phyloP scores from a whole-genome alignment of 225 moss, liverwort and hornwort genomes.

The Marchantia polymorpha region DNA sequence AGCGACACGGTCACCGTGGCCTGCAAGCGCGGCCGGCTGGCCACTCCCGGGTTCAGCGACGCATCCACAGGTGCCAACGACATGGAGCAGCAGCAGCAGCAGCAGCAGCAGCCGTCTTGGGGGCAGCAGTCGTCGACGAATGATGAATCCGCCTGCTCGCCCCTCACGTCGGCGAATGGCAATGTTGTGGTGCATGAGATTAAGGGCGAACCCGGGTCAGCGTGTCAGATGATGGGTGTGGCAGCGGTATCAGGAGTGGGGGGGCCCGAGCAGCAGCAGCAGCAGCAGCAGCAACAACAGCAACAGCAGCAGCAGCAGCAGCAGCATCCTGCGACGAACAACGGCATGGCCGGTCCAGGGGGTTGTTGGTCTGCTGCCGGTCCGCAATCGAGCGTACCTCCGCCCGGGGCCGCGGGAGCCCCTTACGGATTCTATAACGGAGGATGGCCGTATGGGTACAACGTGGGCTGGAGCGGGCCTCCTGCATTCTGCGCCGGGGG shows the following conservation, averaged over 20 bases:
- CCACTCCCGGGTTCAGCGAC: constrained; percentile 19
- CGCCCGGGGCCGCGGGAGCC: constrained; percentile 14
- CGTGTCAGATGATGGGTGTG: constrained; percentile 8
- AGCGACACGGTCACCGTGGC: constrained; percentile 5
- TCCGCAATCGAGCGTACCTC: neutral
- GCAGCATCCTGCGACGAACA: neutral
- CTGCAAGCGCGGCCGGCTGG: constrained; percentile 7
- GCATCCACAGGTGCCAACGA: constrained; percentile 16
- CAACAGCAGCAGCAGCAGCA: neutral
- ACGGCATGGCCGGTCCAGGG: neutral
- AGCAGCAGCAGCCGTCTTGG: constrained; percentile 12
- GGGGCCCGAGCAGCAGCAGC: neutral
- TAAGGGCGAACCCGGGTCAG: constrained; percentile 22
- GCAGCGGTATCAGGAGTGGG: neutral
- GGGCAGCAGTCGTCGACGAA: constrained; percentile 22
- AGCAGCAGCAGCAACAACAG: neutral
- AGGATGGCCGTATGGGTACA: constrained; percentile 74
- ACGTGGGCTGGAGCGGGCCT: constrained; percentile 59
- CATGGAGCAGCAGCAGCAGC: constrained; percentile 14
- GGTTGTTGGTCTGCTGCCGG: constrained; percentile 12
- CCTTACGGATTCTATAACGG: constrained; percentile 64
- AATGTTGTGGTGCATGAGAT: constrained; percentile 7
- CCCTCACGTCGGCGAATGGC: neutral
- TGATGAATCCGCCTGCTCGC: constrained; percentile 11
- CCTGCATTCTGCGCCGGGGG: constrained; percentile 37